Evolutionary conservation across 2,329 filamentous ascomycete species (phyloP), one percentile per base, ranked within the genome.

Genomic region (Paracamarosporium sp.): DNA sequence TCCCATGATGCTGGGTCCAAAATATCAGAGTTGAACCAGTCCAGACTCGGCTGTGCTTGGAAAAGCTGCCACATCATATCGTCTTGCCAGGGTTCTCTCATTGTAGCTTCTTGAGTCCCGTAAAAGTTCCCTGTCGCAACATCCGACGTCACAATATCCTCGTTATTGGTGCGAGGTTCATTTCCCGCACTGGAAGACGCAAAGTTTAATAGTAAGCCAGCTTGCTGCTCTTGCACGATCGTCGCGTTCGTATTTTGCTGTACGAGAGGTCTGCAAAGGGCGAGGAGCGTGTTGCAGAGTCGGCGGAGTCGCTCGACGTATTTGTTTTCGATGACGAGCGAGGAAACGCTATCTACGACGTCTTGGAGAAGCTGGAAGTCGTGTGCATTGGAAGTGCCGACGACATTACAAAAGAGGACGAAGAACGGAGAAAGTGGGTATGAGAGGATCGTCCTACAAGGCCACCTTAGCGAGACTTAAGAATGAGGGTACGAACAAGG

Each of bases 341-440:
- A 60, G 2, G 68, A 68, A 5, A 75, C 65, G 17, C 63, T 60
- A 20, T 70, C 65, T 22, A 68, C 67, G 13, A 73, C 69, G 13
- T 70, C 65, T 17, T 72, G 60, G 4, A 75, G 65, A 5, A 74
- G 64, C 33, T 71, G 65, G 17, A 71, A 75, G 43, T 75, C 72
- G 25, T 43, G 53, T 5, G 53, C 56, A 43, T 74, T 65, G 12
- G 70, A 74, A 1, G 73, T 75, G 13, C 71, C 72, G n/a, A 75
- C 72, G 1, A 75, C 71, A 40, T 75, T 74, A 61, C 73, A 75
- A 52, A 75, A 75, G 25, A 75, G 65, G 13, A 75, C 71, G 51
- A 73, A 75, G 61, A 74, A 75, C 1, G 73, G 72, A 30, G 66
- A 70, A 2, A 75, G 59, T 5, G 73, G 70, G 38, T 73, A 73